Base-by-base conservation (phyloP, 1,284 basidiomycete species). In the Ganoderma sinense region DNA sequence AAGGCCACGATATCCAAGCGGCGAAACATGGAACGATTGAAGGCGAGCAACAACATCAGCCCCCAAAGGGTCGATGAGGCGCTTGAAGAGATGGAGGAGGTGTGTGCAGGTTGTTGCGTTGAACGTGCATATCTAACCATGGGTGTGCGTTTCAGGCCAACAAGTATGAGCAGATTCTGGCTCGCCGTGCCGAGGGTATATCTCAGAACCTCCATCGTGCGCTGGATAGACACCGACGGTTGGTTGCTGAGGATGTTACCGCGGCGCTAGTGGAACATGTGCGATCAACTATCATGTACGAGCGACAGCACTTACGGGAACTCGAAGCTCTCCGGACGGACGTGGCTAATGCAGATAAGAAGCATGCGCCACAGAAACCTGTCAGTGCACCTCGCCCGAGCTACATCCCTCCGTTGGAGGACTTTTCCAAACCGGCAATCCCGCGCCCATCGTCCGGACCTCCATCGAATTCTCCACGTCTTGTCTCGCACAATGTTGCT, bases 1-100 rank as follows among this genome's bases (percentile, higher is more conserved):
- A 98, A 98, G 79, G 88, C 90, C 3, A 94, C 95, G 3, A 98
- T 98, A 74, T 95, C 92, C 29, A 98, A 97, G 81, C 88, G 96
- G 60, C 84, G 96, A 41, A 90, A 94, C 67, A 95, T 98, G 68
- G 97, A 98, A 78, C 89, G 96, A 58, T 81, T 98, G 76, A 97
- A 97, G 79, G 93, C 94, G 1, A 96, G 94, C 75, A 91, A 91
- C 14, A 96, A 90, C 75, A 97, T 98, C 70, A 89, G 92, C 68
- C 88, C 94, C 14, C 90, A 94, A 68, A 91, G 91, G 69, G 97
- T 97, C 5, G 96, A 98, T 78, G 96, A 97, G 77, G 96, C 97
- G 0, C 82, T 98, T 60, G 94, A 95, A 78, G 97, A 98, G 71
- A 90, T 98, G 83, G 93, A 97, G 81, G 96, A 98, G 89, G 95